These are phyloP conservation scores for Multifurca ochricompacta DNA, from an alignment of 768 basidiomycete species.

Conservation along the genomic window DNA sequence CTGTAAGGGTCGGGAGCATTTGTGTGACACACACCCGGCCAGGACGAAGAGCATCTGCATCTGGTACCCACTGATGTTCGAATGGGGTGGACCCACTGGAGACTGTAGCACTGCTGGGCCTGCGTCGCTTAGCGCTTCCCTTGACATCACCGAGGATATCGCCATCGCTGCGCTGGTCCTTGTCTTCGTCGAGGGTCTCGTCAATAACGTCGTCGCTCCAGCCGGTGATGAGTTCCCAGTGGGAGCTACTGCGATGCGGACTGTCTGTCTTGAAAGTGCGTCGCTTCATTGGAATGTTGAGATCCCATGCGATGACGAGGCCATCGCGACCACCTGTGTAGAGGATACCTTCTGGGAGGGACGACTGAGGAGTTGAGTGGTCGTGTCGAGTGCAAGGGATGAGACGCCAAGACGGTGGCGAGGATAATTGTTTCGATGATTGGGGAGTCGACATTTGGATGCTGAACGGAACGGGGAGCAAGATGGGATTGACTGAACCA, in stretches of 20 bases:
- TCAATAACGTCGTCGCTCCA: slow-evolving; percentile 67
- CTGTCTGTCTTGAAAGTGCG: slow-evolving; percentile 30
- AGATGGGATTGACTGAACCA: slow-evolving; percentile 62
- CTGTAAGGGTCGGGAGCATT: background rate
- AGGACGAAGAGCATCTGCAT: slow-evolving; percentile 43
- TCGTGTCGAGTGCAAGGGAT: slow-evolving; percentile 79
- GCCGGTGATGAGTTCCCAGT: slow-evolving; percentile 81
- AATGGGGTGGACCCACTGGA: slow-evolving; percentile 37
- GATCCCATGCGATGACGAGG: slow-evolving; percentile 80
- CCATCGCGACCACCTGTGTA: slow-evolving; percentile 91
- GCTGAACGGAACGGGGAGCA: slow-evolving; percentile 34
- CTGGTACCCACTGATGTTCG: slow-evolving; percentile 77
- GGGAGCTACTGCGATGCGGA: slow-evolving; percentile 26
- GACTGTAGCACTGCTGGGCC: slow-evolving; percentile 27
- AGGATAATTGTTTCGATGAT: background rate
- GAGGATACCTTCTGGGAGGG: slow-evolving; percentile 73
- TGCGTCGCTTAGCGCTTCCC: slow-evolving; percentile 29
- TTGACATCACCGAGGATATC: slow-evolving; percentile 72
- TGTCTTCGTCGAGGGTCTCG: slow-evolving; percentile 57
- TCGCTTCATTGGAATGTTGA: slow-evolving; percentile 55
- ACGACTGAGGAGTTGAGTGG: slow-evolving; percentile 67
- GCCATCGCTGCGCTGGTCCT: slow-evolving; percentile 58
- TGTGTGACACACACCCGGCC: slow-evolving; percentile 37
- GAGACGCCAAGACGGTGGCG: slow-evolving; percentile 82
- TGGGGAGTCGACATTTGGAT: background rate